Evolutionary conservation across 2,329 filamentous ascomycete species (phyloP), one percentile per base, ranked within the genome.

Genomic region (Pseudogymnoascus sp.): DNA sequence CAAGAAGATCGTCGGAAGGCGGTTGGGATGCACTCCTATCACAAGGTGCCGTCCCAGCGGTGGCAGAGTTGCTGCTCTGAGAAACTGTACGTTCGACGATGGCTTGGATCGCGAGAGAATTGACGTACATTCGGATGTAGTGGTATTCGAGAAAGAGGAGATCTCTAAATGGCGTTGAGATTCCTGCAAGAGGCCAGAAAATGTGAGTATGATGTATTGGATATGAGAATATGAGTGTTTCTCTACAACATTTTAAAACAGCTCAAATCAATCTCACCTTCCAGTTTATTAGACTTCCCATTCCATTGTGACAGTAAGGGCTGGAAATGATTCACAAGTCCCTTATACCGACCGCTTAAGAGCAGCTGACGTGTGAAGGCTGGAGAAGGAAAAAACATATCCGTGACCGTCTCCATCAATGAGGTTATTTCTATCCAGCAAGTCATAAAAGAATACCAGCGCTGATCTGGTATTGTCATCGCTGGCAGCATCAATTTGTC

Each of bases 101-200:
- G 2, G 82, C 82, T 70, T 85, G 82, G 72, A 85, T 81, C 2
- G 81, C 81, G 5, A 84, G 76, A 0, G 77, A 78, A 57, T 79
- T 79, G 41, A 76, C 77, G 62, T 78, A 79, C 14, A 78, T 75
- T 1, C 76, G 70, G 1, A 77, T 73, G 60, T 78, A 78, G 34
- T 79, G 75, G 57, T 77, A 84, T 65, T 85, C 82, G 14, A 85
- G 83, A 13, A 79, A 79, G 0, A 85, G 74, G 66, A 80, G 79
- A 48, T 48, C 43, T 48, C 43, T 48, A 25, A 48, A 48, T 25
- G 43, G 21, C 13, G 43, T 48, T 14, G 43, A 48, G 11, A 48
- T 48, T 48, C 43, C 43, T 48, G 43, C 13, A 25, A 14, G 11
- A 14, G 11, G 43, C 14, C 43, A 45, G 43, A 48, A 6, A 25